Conservation (phyloP, 176 grass and related monocot species). For the Elymus sibiricus region DNA sequence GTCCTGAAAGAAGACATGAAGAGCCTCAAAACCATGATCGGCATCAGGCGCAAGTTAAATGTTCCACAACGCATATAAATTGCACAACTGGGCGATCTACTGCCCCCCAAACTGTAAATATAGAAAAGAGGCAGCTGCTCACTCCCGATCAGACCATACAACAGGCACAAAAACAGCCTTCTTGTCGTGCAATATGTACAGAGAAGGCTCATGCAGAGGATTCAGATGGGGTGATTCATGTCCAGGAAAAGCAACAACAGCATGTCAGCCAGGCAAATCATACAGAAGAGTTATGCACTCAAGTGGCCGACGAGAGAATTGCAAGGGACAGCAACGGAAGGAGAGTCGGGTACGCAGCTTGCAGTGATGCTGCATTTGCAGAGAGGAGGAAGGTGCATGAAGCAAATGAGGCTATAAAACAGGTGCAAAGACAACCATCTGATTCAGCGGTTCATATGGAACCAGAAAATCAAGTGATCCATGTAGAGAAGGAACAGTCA, state of each 20-base stretch:
- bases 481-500: neutral
- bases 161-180: conserved; percentile 8
- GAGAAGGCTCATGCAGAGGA: conserved; percentile 9
- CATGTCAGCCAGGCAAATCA: neutral
- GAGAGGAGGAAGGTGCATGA: neutral
- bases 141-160: conserved; percentile 22
- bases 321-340: neutral
- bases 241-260: conserved; percentile 20
- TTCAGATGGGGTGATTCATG: conserved; percentile 27
- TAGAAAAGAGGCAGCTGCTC: neutral
- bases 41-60: conserved; percentile 21
- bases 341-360: neutral
- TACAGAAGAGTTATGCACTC: neutral
- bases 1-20: conserved; percentile 13
- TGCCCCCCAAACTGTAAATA: conserved; percentile 19
- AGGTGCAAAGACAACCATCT: neutral
- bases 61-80: conserved; percentile 1
- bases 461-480: conserved; percentile 13
- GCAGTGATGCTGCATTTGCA: neutral
- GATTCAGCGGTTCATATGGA: neutral
- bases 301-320: neutral
- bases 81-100: neutral
- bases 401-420: conserved; percentile 23
- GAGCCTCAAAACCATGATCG: conserved; percentile 15
- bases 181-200: neutral